Conservation (phyloP, 306 rosid species). For the Luffa aegyptiaca region DNA sequence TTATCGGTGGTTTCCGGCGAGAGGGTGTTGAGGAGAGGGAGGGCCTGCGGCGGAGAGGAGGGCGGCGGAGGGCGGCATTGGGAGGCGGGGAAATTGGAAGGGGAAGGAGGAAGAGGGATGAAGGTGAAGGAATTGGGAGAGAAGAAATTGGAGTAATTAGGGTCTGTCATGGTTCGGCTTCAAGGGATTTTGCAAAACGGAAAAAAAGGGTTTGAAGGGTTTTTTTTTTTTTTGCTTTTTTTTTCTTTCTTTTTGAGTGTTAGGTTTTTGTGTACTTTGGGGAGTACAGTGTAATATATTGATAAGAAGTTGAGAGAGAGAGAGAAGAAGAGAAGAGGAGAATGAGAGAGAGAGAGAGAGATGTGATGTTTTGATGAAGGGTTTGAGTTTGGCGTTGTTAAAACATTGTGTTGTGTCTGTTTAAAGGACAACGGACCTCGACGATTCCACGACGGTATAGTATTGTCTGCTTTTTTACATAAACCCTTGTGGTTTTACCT, state of each 20-base stretch:
- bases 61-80: neutral
- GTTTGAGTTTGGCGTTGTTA: neutral
- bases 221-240: neutral
- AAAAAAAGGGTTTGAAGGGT: neutral
- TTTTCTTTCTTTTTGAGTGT: neutral
- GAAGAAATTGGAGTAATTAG: slow-evolving; percentile 31
- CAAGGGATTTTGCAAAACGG: neutral
- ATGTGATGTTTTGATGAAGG: neutral
- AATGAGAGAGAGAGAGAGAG: neutral
- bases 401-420: neutral
- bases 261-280: slow-evolving; percentile 13
- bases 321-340: slow-evolving; percentile 8
- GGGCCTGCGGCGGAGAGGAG: slow-evolving; percentile 38
- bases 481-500: too few species aligned
- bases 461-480: too few species aligned
- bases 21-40: slow-evolving; percentile 54
- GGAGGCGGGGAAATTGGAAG: slow-evolving; percentile 10
- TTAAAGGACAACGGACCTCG: neutral
- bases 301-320: slow-evolving; percentile 9
- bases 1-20: slow-evolving; percentile 11
- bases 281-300: neutral
- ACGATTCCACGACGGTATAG: neutral
- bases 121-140: slow-evolving; percentile 38
- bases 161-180: slow-evolving; percentile 44
- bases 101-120: slow-evolving; percentile 19